A percentile compares a stretch with the other conserved stretches of the same genome.
phyloP scores from a whole-genome alignment of 768 basidiomycete genomes.

The Suillus lakei region DNA sequence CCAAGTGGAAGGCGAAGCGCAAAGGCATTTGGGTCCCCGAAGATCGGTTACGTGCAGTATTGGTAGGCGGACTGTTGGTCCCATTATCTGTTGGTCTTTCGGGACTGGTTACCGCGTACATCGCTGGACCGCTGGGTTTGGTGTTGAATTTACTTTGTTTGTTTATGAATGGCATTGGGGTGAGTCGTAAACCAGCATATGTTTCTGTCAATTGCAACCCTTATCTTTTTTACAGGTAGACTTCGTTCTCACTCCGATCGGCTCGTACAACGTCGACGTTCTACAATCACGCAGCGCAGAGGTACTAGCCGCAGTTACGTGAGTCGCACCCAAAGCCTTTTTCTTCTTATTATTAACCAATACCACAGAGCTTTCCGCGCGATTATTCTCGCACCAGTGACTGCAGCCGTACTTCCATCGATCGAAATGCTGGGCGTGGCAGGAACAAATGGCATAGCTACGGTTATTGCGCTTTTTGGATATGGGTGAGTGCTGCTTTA shows the following conservation, averaged over 20 bases:
- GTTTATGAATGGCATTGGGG: constrained; percentile 64
- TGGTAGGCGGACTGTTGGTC: constrained; percentile 47
- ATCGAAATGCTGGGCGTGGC: constrained; percentile 55
- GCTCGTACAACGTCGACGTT: constrained; percentile 63
- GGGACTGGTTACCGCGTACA: constrained; percentile 51
- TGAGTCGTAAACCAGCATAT: constrained; percentile 31
- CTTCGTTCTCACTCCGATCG: constrained; percentile 53
- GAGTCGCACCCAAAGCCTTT: constrained; percentile 20
- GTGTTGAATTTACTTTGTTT: constrained; percentile 52
- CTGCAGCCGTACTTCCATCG: constrained; percentile 54
- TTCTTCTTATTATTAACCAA: neutral
- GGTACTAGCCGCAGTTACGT: constrained; percentile 59
- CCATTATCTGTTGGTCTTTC: constrained; percentile 52
- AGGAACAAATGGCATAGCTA: constrained; percentile 47
- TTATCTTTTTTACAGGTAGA: constrained; percentile 44
- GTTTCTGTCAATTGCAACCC: neutral
- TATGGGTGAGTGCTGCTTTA: constrained; percentile 45
- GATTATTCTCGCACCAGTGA: constrained; percentile 45
- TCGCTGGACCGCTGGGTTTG: constrained; percentile 51
- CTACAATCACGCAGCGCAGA: constrained; percentile 64
- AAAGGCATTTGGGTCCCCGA: constrained; percentile 14
- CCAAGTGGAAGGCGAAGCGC: constrained; percentile 47
- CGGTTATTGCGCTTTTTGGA: constrained; percentile 49
- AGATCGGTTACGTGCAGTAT: constrained; percentile 41
- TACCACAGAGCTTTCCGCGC: constrained; percentile 51